phyloP scores from a whole-genome alignment of 176 grass and related monocot genomes.

The Zea mays region DNA sequence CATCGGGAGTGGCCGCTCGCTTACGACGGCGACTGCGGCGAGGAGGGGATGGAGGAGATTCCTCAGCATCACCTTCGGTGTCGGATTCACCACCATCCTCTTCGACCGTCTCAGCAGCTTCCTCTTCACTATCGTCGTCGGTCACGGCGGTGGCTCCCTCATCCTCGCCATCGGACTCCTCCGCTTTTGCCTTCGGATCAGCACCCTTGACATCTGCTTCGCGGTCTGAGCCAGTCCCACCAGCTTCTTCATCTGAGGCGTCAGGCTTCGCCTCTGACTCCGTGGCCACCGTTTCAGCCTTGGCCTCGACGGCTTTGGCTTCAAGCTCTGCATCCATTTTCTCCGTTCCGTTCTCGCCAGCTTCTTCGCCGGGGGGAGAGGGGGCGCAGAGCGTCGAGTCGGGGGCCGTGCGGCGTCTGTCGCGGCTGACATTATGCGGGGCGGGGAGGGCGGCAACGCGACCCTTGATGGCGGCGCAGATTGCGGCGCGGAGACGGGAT shows the following conservation, averaged over 20 bases:
- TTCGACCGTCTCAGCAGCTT: no score
- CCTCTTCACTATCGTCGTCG: no score
- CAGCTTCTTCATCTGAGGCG: constrained; percentile 27
- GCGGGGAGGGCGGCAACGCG: no score
- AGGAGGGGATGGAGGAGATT: constrained; percentile 44
- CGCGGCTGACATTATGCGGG: no score
- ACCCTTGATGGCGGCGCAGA: no score
- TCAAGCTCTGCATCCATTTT: constrained; percentile 30
- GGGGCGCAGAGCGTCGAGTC: no score
- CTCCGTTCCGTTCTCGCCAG: constrained; percentile 12
- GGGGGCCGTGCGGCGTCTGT: no score
- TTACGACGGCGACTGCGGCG: constrained; percentile 45
- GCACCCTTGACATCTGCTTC: constrained; percentile 32
- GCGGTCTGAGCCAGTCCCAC: constrained; percentile 33
- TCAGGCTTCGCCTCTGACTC: constrained; percentile 1
- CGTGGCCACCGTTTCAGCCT: constrained; percentile 19
- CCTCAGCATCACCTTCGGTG: constrained; percentile 46
- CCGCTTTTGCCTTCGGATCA: constrained; percentile 37
- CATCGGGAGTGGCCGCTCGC: constrained; percentile 37
- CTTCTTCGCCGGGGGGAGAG: constrained; percentile 39
- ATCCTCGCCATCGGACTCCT: constrained; percentile 40
- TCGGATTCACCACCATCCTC: constrained; percentile 31
- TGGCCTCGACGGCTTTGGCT: constrained; percentile 34
- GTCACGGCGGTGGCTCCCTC: constrained; percentile 25
- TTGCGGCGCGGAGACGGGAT: no score